Evolutionary conservation across 495 filamentous ascomycete genomes (phyloP).

Genomic region (Penicillium egyptiacum): DNA sequence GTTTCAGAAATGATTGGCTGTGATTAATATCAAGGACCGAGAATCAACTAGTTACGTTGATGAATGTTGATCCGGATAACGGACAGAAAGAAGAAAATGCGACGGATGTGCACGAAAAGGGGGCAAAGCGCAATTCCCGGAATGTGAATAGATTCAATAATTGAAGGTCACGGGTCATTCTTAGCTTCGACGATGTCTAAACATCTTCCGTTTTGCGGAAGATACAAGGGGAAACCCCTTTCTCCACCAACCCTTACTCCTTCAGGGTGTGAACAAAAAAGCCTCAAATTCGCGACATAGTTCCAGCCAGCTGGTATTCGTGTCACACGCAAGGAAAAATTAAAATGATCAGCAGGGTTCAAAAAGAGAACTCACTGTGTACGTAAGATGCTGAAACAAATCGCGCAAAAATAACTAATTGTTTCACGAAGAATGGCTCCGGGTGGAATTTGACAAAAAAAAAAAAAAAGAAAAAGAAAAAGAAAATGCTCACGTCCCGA

Average conservation of each 20-base stretch:
- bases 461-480: slow-evolving; percentile 5
- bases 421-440: slow-evolving; percentile 6
- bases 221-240: slow-evolving; percentile 13
- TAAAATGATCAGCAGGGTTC: slow-evolving; percentile 23
- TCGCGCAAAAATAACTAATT: slow-evolving; percentile 21
- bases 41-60: slow-evolving; percentile 15
- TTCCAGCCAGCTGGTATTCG: slow-evolving; percentile 11
- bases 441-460: slow-evolving; percentile 1
- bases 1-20: slow-evolving; percentile 18
- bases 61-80: slow-evolving; percentile 27
- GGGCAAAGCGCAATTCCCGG: slow-evolving; percentile 11
- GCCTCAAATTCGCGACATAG: slow-evolving; percentile 15
- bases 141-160: slow-evolving; percentile 3
- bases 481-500: slow-evolving; percentile 15
- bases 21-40: slow-evolving; percentile 3
- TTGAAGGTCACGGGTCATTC: slow-evolving; percentile 6
- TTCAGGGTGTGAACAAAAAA: slow-evolving; percentile 14
- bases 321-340: slow-evolving; percentile 26
- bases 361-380: slow-evolving; percentile 19
- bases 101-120: slow-evolving; percentile 12
- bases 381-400: slow-evolving; percentile 26
- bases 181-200: not conserved
- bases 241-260: slow-evolving; percentile 25
- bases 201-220: slow-evolving; percentile 17
- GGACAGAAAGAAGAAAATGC: slow-evolving; percentile 11